A percentile compares a stretch with the other conserved stretches of the same genome.
These are phyloP conservation scores for Loxodes magnus DNA, from an alignment of 73 alveolate species.

Conservation along the genomic window DNA sequence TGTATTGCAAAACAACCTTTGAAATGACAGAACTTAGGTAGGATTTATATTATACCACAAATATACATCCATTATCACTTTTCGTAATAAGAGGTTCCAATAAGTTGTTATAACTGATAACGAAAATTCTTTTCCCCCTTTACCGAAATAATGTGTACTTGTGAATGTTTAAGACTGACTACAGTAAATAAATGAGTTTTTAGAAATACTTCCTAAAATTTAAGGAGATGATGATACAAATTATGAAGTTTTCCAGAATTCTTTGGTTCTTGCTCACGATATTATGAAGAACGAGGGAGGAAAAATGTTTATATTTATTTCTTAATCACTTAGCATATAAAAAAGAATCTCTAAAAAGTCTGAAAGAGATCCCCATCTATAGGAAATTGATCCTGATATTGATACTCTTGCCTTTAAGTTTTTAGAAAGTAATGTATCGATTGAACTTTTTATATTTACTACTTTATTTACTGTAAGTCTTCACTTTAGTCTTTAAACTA, in stretches of 20 bases:
- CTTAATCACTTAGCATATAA: not conserved
- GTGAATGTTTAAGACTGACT: slow-evolving; percentile 65
- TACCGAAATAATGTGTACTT: slow-evolving; percentile 59
- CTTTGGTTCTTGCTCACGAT: slow-evolving; percentile 29
- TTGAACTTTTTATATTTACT: slow-evolving; percentile 50
- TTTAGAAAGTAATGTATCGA: slow-evolving; percentile 53
- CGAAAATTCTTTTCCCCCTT: slow-evolving; percentile 64
- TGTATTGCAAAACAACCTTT: slow-evolving; percentile 47
- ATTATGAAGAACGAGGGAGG: slow-evolving; percentile 51
- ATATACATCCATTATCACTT: slow-evolving; percentile 68
- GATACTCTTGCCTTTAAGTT: slow-evolving; percentile 41
- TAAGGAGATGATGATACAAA: slow-evolving; percentile 24
- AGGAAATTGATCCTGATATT: slow-evolving; percentile 20
- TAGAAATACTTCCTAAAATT: slow-evolving; percentile 34
- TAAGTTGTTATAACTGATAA: slow-evolving; percentile 72
- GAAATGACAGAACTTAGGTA: slow-evolving; percentile 57
- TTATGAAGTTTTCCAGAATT: slow-evolving; percentile 31
- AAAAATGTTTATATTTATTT: slow-evolving; percentile 35
- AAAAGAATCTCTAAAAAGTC: slow-evolving; percentile 26
- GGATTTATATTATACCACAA: slow-evolving; percentile 78
- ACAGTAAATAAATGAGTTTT: slow-evolving; percentile 46
- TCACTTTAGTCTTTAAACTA: slow-evolving; percentile 60
- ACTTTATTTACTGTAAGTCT: no score
- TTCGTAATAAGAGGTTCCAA: slow-evolving; percentile 52
- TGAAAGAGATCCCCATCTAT: slow-evolving; percentile 23